phyloP scores from a whole-genome alignment of 2,329 filamentous ascomycete species.

The Ceratocystis variospora region DNA sequence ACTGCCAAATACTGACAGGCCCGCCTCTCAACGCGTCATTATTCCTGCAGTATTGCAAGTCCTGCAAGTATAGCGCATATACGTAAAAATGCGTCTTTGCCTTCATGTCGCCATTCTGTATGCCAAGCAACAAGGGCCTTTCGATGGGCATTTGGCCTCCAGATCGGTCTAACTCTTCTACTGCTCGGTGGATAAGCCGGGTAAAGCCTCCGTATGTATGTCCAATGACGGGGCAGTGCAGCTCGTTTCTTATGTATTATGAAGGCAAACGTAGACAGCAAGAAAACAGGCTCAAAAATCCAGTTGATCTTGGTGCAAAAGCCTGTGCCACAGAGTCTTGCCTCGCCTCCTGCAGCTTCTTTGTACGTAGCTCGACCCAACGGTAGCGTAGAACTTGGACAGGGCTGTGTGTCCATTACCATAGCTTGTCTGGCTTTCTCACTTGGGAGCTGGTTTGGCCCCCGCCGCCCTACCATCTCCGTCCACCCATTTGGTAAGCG shows the following conservation, averaged over 20 bases:
- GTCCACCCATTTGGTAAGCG: neutral
- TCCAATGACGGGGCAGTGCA: neutral
- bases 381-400: neutral
- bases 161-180: neutral
- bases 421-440: neutral
- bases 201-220: neutral
- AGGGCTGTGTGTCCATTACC: neutral
- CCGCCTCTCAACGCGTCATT: conserved; percentile 1
- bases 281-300: neutral
- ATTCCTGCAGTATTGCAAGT: neutral
- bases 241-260: neutral
- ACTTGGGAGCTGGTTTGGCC: neutral
- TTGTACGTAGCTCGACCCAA: neutral
- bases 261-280: neutral
- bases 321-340: neutral
- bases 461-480: neutral
- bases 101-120: neutral
- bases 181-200: neutral
- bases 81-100: neutral
- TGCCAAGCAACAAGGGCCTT: neutral
- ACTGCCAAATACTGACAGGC: neutral
- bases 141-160: neutral
- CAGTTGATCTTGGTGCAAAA: neutral
- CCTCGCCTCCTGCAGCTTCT: neutral
- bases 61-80: neutral